Conservation (phyloP, 31 red algal species). For the Asparagopsis taxiformis region DNA sequence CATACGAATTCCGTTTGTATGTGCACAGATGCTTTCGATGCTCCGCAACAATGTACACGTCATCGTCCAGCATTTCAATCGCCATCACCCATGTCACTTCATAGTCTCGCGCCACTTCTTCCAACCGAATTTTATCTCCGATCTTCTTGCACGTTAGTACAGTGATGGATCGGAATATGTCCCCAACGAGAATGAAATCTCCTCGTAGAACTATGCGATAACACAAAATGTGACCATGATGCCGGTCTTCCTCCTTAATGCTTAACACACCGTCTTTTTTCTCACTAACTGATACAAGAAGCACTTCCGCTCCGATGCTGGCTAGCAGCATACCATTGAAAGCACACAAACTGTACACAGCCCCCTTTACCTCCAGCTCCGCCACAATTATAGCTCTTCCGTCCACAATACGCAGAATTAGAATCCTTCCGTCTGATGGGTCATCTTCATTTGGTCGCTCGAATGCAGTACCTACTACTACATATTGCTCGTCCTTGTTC, state of each 20-base stretch:
- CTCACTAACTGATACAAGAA: conserved; percentile 47
- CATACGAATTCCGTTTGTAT: conserved; percentile 73
- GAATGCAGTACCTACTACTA: conserved; percentile 93
- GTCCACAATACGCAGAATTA: conserved; percentile 77
- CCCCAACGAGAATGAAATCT: conserved; percentile 92
- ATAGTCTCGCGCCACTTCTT: conserved; percentile 89
- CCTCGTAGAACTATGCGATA: conserved; percentile 65
- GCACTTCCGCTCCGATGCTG: conserved; percentile 67
- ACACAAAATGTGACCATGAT: conserved; percentile 75
- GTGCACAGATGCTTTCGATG: conserved; percentile 86
- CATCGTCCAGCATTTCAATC: conserved; percentile 84
- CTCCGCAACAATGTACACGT: conserved; percentile 83
- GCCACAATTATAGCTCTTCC: conserved; percentile 64
- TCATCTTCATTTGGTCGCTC: conserved; percentile 73
- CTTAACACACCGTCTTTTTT: conserved; percentile 61
- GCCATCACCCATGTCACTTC: conserved; percentile 91
- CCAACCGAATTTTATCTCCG: conserved; percentile 60
- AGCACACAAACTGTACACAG: conserved; percentile 70
- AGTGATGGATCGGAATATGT: conserved; percentile 80
- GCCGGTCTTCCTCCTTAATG: conserved; percentile 55
- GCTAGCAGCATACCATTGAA: conserved; percentile 80
- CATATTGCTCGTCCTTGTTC: conserved; percentile 73
- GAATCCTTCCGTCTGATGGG: conserved; percentile 74
- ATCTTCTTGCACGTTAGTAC: conserved; percentile 71
- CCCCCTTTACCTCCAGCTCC: conserved; percentile 75